Base-by-base conservation (phyloP, 495 filamentous ascomycete species). In the Hamigera avellanea region DNA sequence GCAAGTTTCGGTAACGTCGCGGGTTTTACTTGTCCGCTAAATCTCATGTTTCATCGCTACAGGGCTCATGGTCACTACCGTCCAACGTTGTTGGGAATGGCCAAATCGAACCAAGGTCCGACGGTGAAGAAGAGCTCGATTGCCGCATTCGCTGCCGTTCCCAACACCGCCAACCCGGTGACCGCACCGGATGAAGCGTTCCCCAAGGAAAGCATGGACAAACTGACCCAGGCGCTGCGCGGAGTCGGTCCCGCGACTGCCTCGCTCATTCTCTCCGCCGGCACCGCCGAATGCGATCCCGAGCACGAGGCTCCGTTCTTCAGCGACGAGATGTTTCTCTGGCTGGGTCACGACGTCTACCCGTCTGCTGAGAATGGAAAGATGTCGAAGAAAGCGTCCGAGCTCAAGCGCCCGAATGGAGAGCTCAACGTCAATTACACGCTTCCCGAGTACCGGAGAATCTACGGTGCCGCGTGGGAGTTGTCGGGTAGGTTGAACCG, bases 181-280 rank as follows among this genome's bases (percentile, higher is more conserved):
- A 10, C 16, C 4, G 31, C 32, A 2, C 15, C 35, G 10, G 27
- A 37, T 12, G 42, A 48, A 2, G 36, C 42, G 9, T 76, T 75
- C 42, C 62, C 58, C 27, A 46, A 58, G 19, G 27, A 44, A 3
- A 67, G 76, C 31, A 43, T 76, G 13, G 44, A 67, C 13, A 52
- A 49, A 1, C 62, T 82, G 2, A 50, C 71, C 1, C 50, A 56
- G 3, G 61, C 54, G 6, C 57, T 89, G 25, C 59, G 69, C 13
- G 83, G 82, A 28, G 70, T 87, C 33, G 83, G 83, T 0, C 75
- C 76, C 17, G 81, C 83, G 6, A 86, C 82, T 0, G 81, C 78
- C 0, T 84, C 80, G 2, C 61, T 89, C 16, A 56, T 87, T 2
- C 65, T 87, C 2, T 72, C 78, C 0, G 66, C 78, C 3, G 65